Base-by-base conservation (phyloP, 148 eudicot species). In the Rhododendron molle region DNA sequence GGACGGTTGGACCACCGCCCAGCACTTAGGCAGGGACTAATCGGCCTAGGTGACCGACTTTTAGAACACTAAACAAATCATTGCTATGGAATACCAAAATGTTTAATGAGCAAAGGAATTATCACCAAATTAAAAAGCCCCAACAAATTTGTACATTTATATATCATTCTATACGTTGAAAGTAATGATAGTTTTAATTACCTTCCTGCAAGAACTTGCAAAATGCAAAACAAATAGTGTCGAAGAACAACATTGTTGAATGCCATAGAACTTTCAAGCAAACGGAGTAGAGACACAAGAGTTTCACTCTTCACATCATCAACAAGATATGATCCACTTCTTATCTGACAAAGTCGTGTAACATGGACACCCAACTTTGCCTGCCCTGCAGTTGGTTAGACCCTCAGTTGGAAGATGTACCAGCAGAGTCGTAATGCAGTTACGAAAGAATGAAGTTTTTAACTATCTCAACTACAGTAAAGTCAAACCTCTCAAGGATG, bases 191-290 rank as follows among this genome's bases (percentile, higher is more conserved):
- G 49, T 62, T 71, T 20, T 71, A 62, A 56, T 79, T 83, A 94
- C 99, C 99, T 96, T 89, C 98, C 93, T 21, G 97, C 96, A 81
- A 96, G 92, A 76, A 94, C 99, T 91, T 96, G 99, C 87, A 96
- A 92, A 80, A 92, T 93, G 93, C 98, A 94, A 94, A 94, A 96
- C 74, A 96, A 67, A 88, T 95, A 92, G 91, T 96, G 99, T 43
- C 99, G 94, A 79, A 96, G 98, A 77, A 83, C 85, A 83, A 94
- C 90, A 88, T 96, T 96, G 90, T 91, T 91, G 86, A 95, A 95
- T 65, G 97, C 96, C 86, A 88, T 50, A 18, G 91, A 93, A 79
- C 98, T 91, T 89, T 96, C 99, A 83, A 96, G 97, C 83, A 94
- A 86, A 77, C 95, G 94, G 83, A 96, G 96, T 88, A 96, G 89